Conservation (phyloP, 495 filamentous ascomycete genomes). For the Platismatia glauca region DNA sequence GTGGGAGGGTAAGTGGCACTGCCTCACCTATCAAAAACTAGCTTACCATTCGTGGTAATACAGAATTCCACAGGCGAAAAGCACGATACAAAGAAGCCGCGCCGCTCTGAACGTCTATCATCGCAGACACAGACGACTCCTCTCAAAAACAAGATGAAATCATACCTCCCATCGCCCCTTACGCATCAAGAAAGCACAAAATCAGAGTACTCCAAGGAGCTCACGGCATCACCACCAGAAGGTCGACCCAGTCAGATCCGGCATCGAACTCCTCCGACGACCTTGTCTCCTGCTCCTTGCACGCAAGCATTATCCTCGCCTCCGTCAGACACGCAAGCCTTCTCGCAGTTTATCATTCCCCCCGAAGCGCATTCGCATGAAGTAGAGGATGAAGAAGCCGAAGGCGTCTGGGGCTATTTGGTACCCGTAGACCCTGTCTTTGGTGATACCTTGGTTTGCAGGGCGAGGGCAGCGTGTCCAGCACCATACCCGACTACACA, state of each 20-base stretch:
- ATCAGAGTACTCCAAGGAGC: slow-evolving; percentile 56
- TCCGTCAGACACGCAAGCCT: slow-evolving; percentile 54
- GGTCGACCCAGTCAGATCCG: slow-evolving; percentile 49
- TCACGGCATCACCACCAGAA: slow-evolving; percentile 63
- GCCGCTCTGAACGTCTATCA: slow-evolving; percentile 44
- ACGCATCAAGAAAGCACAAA: slow-evolving; percentile 58
- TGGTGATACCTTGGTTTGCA: slow-evolving; percentile 64
- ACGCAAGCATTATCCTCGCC: slow-evolving; percentile 62
- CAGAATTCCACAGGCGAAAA: slow-evolving; percentile 36
- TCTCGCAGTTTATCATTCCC: slow-evolving; percentile 72
- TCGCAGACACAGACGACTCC: slow-evolving; percentile 45
- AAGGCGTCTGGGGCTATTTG: slow-evolving; percentile 94
- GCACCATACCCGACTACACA: slow-evolving; percentile 28
- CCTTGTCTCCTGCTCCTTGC: slow-evolving; percentile 48
- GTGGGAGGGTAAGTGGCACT: slow-evolving; percentile 34
- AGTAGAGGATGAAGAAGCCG: slow-evolving; percentile 75
- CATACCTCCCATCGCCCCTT: slow-evolving; percentile 74
- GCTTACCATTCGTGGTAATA: slow-evolving; percentile 15
- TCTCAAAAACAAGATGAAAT: slow-evolving; percentile 40
- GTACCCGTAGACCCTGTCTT: slow-evolving; percentile 65
- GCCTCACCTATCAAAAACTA: not conserved
- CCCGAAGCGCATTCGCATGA: slow-evolving; percentile 67
- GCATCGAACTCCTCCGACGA: slow-evolving; percentile 38
- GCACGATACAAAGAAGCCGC: slow-evolving; percentile 41
- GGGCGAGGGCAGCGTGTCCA: slow-evolving; percentile 57